Conservation (phyloP, 345 rosid genomes). For the Aurinia saxatilis region DNA sequence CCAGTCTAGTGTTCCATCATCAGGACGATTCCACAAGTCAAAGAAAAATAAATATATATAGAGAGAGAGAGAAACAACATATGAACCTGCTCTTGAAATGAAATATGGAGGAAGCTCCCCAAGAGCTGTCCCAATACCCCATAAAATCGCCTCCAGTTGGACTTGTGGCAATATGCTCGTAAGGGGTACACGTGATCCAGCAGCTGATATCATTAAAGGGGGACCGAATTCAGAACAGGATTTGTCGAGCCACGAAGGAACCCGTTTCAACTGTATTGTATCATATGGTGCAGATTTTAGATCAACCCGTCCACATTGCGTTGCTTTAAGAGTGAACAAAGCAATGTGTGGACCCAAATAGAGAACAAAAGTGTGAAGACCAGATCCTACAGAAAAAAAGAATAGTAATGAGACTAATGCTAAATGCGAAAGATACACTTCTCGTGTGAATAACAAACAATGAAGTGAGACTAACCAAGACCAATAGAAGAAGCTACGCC, state of each 20-base stretch:
- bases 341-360: slow-evolving; percentile 98
- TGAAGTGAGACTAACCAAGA: slow-evolving; percentile 59
- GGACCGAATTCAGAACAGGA: slow-evolving; percentile 82
- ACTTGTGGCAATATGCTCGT: slow-evolving; percentile 64
- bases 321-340: slow-evolving; percentile 75
- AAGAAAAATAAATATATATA: background rate
- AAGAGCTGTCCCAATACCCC: slow-evolving; percentile 98
- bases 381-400: slow-evolving; percentile 59
- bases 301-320: slow-evolving; percentile 65
- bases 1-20: too few species aligned
- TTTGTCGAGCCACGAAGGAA: slow-evolving; percentile 92
- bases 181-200: slow-evolving; percentile 77
- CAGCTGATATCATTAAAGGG: slow-evolving; percentile 43
- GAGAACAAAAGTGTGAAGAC: slow-evolving; percentile 94
- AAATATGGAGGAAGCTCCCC: slow-evolving; percentile 99
- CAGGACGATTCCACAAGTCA: background rate
- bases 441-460: background rate
- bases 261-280: slow-evolving; percentile 35
- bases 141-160: slow-evolving; percentile 77
- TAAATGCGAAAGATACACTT: background rate
- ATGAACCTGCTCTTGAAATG: slow-evolving; percentile 89
- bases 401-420: background rate
- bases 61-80: background rate
- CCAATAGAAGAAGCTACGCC: slow-evolving; percentile 99
- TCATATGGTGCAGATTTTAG: slow-evolving; percentile 90